These are phyloP conservation scores for Candida gigantensis DNA, from an alignment of 1,139 yeast species.

Conservation along the genomic window DNA sequence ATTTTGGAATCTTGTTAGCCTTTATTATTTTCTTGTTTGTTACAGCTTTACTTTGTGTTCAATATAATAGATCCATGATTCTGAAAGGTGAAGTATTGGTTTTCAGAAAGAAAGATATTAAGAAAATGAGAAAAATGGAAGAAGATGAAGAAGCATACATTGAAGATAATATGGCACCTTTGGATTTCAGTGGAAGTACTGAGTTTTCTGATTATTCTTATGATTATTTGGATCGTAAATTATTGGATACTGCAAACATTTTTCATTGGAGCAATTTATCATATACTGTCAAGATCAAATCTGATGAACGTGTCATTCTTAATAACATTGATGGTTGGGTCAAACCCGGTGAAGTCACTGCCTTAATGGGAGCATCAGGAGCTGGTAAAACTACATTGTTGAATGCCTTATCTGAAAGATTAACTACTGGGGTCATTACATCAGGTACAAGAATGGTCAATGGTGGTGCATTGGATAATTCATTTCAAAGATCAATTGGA, in stretches of 20 bases:
- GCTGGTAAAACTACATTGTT: constrained; percentile 38
- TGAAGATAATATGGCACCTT: constrained; percentile 16
- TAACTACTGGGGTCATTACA: constrained; percentile 35
- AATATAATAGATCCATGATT: constrained; percentile 69
- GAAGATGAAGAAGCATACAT: constrained; percentile 12
- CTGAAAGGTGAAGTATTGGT: constrained; percentile 83
- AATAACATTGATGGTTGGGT: constrained; percentile 67
- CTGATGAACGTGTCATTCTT: constrained; percentile 61
- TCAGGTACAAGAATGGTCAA: constrained; percentile 39
- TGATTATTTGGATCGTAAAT: constrained; percentile 30
- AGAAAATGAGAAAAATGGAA: constrained; percentile 6
- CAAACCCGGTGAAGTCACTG: constrained; percentile 34
- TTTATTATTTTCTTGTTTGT: constrained; percentile 56
- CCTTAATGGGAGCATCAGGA: constrained; percentile 36
- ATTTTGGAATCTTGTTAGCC: constrained; percentile 68
- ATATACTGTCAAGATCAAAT: constrained; percentile 68
- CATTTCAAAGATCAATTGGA: constrained; percentile 44
- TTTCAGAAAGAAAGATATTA: constrained; percentile 32
- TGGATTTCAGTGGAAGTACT: constrained; percentile 19
- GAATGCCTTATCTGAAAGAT: constrained; percentile 34
- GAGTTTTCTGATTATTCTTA: constrained; percentile 23
- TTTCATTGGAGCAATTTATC: constrained; percentile 82
- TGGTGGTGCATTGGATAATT: constrained; percentile 31
- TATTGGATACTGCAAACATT: constrained; percentile 25
- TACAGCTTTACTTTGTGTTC: constrained; percentile 59